Evolutionary conservation across 2,329 filamentous ascomycete genomes (phyloP), one percentile per base, ranked within the genome.

Genomic region (Pseudogymnoascus sp.): DNA sequence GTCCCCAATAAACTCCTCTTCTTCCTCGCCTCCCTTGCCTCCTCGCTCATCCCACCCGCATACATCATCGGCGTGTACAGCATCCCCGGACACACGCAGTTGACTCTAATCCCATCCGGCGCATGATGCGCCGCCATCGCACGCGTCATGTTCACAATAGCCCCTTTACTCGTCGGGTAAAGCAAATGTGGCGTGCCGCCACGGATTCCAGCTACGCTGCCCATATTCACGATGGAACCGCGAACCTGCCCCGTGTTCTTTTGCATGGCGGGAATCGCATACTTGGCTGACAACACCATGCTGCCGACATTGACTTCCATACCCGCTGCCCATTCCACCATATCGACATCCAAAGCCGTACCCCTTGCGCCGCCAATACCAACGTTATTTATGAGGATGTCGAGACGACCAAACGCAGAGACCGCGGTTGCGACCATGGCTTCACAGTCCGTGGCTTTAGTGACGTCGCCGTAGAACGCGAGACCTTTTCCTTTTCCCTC

Each of bases 331-430:
- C 83, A 89, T 9, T 76, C 74, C 0, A 70, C 76, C 75, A 85
- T 79, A 66, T 87, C 81, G 0, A 87, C 80, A 0, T 84, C 80
- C 1, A 82, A 75, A 0, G 84, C 84, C 1, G 81, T 85, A 0
- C 86, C 86, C 1, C 72, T 61, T 0, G 83, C 78, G 0, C 86
- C 86, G 3, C 77, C 76, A 18, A 87, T 74, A 0, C 86, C 86
- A 1, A 88, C 85, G 61, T 83, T 84, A 67, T 88, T 88, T 35
- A 88, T 74, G 0, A 88, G 72, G 41, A 88, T 83, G 66, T 88
- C 83, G 1, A 88, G 64, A 1, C 81, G 74, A 0, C 82, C 83
- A 64, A 81, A 87, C 1, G 70, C 66, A 2, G 74, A 62, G 1
- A 83, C 12, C 0, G 83, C 77, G 0, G 69, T 61, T 0, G 75